A percentile compares a stretch with the other conserved stretches of the same genome.
phyloP scores from a whole-genome alignment of 345 rosid species.

The Balakata baccata region DNA sequence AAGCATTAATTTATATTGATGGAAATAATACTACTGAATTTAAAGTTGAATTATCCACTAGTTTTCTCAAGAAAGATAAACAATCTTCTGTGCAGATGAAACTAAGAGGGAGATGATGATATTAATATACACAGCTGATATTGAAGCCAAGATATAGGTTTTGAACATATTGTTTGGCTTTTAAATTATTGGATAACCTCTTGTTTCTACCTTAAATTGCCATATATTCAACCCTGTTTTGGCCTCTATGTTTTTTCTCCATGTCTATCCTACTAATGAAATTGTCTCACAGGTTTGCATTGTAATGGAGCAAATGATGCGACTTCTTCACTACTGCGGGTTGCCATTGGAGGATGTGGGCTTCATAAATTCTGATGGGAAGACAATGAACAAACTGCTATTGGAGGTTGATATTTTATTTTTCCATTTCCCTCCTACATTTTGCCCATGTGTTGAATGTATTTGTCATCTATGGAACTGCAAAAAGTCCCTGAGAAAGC shows the following conservation, averaged over 20 bases:
- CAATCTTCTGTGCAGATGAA: neutral
- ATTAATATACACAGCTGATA: neutral
- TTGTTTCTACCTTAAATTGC: neutral
- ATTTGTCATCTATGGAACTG: neutral
- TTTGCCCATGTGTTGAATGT: neutral
- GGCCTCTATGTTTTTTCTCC: neutral
- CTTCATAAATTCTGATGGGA: constrained; percentile 92
- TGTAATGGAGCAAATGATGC: constrained; percentile 98
- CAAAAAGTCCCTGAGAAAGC: neutral
- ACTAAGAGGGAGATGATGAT: too few species aligned
- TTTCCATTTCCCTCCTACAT: neutral
- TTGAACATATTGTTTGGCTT: neutral
- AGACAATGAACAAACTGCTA: constrained; percentile 81
- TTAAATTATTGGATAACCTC: neutral
- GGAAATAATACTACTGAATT: neutral
- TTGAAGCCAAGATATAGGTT: neutral
- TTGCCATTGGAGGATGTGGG: constrained; percentile 58
- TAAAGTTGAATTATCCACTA: neutral
- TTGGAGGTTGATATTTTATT: constrained; percentile 52
- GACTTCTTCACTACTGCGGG: constrained; percentile 85
- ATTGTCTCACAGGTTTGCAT: constrained; percentile 64
- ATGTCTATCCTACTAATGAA: constrained; percentile 8
- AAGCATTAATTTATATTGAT: neutral
- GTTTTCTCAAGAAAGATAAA: neutral
- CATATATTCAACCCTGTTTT: neutral